phyloP scores from a whole-genome alignment of 2,329 filamentous ascomycete species.

The Mycosphaerella sp. region DNA sequence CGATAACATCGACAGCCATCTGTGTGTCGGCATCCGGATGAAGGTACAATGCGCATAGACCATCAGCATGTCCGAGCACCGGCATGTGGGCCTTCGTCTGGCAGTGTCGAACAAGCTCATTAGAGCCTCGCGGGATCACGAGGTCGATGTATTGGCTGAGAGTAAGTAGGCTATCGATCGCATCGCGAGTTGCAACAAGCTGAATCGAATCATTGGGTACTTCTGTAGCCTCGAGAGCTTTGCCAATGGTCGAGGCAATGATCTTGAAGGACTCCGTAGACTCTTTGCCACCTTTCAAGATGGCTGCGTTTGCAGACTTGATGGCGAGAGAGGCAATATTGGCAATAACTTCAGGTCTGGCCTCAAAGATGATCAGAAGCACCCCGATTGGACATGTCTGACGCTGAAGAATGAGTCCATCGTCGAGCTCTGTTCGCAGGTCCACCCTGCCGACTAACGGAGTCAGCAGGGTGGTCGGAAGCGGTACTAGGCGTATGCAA shows the following conservation, averaged over 20 bases:
- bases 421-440: constrained; percentile 76
- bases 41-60: constrained; percentile 81
- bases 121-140: constrained; percentile 86
- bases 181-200: constrained; percentile 87
- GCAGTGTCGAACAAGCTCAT: constrained; percentile 83
- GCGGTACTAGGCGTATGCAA: neutral
- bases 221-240: constrained; percentile 62
- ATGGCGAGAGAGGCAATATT: constrained; percentile 95
- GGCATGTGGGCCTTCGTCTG: constrained; percentile 90
- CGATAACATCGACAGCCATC: constrained; percentile 67
- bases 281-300: constrained; percentile 95
- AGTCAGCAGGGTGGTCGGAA: constrained; percentile 27
- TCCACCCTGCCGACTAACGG: constrained; percentile 71
- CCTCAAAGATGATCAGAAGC: constrained; percentile 97
- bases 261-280: constrained; percentile 91
- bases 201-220: constrained; percentile 87
- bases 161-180: constrained; percentile 77
- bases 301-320: constrained; percentile 95
- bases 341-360: constrained; percentile 93
- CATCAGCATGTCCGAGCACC: constrained; percentile 92
- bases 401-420: constrained; percentile 76
- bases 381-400: constrained; percentile 94
- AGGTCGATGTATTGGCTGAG: constrained; percentile 87
- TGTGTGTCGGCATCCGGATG: constrained; percentile 67
- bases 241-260: constrained; percentile 78